Conservation (phyloP, 1,139 yeast genomes). For the Candida glucosophila region DNA sequence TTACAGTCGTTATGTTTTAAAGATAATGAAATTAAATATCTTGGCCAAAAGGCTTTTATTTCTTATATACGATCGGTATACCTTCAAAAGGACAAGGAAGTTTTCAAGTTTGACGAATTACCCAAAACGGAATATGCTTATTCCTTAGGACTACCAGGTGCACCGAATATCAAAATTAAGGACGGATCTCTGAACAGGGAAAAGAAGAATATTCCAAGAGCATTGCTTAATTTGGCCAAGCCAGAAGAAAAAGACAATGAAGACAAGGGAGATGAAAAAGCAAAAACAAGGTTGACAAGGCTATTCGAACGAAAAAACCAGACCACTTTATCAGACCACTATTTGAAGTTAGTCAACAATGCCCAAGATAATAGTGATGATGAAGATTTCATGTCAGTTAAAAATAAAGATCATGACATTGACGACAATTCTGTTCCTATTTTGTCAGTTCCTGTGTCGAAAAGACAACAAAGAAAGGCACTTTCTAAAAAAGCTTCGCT, state of each 20-base stretch:
- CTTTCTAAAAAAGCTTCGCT: constrained; percentile 75
- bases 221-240: constrained; percentile 47
- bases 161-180: constrained; percentile 78
- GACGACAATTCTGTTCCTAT: constrained; percentile 60
- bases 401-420: constrained; percentile 65
- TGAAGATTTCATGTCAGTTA: constrained; percentile 77
- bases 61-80: constrained; percentile 81
- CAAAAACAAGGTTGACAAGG: constrained; percentile 84
- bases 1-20: constrained; percentile 86
- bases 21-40: constrained; percentile 82
- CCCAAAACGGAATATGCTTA: constrained; percentile 81
- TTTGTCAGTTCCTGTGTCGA: constrained; percentile 57
- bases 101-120: constrained; percentile 66
- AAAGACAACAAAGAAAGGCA: constrained; percentile 82
- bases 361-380: constrained; percentile 27
- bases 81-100: constrained; percentile 79
- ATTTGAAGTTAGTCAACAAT: constrained; percentile 49
- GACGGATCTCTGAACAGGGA: constrained; percentile 50
- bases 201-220: constrained; percentile 74
- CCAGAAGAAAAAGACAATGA: constrained; percentile 64
- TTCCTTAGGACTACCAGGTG: constrained; percentile 90
- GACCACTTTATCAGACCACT: constrained; percentile 84
- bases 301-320: constrained; percentile 96
- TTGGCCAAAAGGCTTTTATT: constrained; percentile 92
- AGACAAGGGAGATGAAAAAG: constrained; percentile 31